Base-by-base conservation (phyloP, 495 filamentous ascomycete species). In the Staphylotrichum tortipilum region DNA sequence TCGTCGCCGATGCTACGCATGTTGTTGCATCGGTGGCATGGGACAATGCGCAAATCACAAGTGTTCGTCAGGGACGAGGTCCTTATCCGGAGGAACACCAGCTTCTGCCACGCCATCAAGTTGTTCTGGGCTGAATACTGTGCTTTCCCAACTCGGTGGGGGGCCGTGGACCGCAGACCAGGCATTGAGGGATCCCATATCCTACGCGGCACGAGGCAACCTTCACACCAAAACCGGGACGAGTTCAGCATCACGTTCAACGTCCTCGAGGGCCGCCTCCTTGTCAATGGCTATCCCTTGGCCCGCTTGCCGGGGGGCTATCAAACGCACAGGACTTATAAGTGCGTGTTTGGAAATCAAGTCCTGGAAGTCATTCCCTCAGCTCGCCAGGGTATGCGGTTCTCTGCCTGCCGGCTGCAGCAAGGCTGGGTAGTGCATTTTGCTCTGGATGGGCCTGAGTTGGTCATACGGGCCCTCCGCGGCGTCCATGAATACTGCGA, bases 221-320 rank as follows among this genome's bases (percentile, higher is more conserved):
- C n/a, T n/a, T n/a, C n/a, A n/a, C n/a, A n/a, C n/a, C n/a, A n/a
- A n/a, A n/a, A n/a, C n/a, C n/a, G n/a, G n/a, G n/a, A n/a, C n/a
- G n/a, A n/a, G n/a, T n/a, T 65, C 7, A 14, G 18, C 1, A 66
- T 82, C 3, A 68, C 75, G 19, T 79, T 68, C 54, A 79, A 83
- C 54, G 33, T 81, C 4, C 57, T 84, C 17, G 76, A 67, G 2
- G 78, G 78, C 0, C 63, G 72, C 28, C 67, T 85, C 3, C 70
- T 84, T 18, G 68, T 84, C 12, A 68, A 83, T 49, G 78, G 78
- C 2, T 52, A 58, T 1, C 80, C 78, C 0, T 51, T 82, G 10
- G 60, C 66, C 11, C 68, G 73, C 18, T 66, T 81, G 0, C 80
- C 80, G 0, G 12, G 21, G 4, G 52, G 69, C 6, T 84, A 76